Evolutionary conservation across 2,329 filamentous ascomycete species (phyloP), one percentile per base, ranked within the genome.

Genomic region (Colletotrichum orbiculare): DNA sequence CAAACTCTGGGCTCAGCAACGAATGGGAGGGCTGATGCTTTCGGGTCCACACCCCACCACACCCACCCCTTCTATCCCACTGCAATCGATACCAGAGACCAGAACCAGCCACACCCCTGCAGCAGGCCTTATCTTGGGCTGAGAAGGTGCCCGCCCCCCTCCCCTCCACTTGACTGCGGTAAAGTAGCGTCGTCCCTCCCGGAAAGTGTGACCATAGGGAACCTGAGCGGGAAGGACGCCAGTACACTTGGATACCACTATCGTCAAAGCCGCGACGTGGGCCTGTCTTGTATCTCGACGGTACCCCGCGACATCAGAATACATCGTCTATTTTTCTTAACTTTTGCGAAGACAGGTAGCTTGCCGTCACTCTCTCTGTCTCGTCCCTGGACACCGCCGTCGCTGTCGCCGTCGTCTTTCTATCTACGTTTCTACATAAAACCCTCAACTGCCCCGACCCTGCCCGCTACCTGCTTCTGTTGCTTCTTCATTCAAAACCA

Each of bases 381-480:
- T 25, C 25, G 25, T 35, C 13, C 56, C 56, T 9, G 34, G 39
- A 35, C 42, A 59, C 56, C 33, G 39, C 33, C 56, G 15, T 41
- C 39, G 59, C 25, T 25, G 25, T 25, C 25, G 25, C 25, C 25
- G 25, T 25, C 25, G 25, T 25, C 25, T 25, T 25, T 25, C 25
- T 25, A 25, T 25, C 25, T 25, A 41, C 64, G 46, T 4, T 25
- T 25, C 25, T 25, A 66, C 65, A 71, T 71, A 71, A 71, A 71
- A 71, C 68, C 67, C 69, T 67, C 69, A 63, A 34, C 63, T 59
- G 52, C 58, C 63, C 63, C 62, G 48, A 49, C 52, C 53, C 58
- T 39, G n/a, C 37, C 8, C 41, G 10, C 58, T 62, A 56, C 62
- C 43, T 47, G 47, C 38, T 13, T 17, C 62, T 45, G 15, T 39